Evolutionary conservation across 257 asterid species (phyloP).

Genomic region (Ilex aquifolium): DNA sequence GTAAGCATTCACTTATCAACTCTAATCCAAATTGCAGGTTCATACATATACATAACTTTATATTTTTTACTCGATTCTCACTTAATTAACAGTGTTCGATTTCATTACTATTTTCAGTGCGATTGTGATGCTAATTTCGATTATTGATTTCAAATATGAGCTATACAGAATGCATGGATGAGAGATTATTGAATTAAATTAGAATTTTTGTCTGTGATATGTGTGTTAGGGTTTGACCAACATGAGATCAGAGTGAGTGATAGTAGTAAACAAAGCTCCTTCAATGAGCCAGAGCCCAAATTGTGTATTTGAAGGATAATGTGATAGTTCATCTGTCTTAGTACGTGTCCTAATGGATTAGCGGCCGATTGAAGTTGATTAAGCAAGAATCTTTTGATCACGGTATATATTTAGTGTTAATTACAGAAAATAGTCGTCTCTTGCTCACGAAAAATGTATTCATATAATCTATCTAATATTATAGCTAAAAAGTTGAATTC

Average conservation of each 20-base stretch:
- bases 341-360: constrained; percentile 83
- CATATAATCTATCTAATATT: too few relatives aligned
- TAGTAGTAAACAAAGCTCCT: constrained; percentile 44
- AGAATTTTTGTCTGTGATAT: constrained; percentile 8
- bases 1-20: constrained; percentile 40
- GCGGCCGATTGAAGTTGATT: constrained; percentile 92
- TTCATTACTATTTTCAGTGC: too few relatives aligned
- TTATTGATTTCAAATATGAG: not conserved
- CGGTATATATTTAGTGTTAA: constrained; percentile 39
- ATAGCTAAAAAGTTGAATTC: too few relatives aligned
- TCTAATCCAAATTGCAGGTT: too few relatives aligned
- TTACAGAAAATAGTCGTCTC: too few relatives aligned
- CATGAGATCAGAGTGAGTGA: constrained; percentile 35
- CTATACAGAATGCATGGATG: not conserved
- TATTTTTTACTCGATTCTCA: too few relatives aligned
- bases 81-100: too few relatives aligned
- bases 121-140: not conserved
- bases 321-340: constrained; percentile 97
- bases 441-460: too few relatives aligned
- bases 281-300: constrained; percentile 68
- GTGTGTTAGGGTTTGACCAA: constrained; percentile 60
- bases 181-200: not conserved
- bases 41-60: too few relatives aligned
- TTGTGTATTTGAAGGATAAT: constrained; percentile 78
- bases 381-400: constrained; percentile 73